Base-by-base conservation (phyloP, 1,139 yeast genomes). In the Suhomyces anneliseae region DNA sequence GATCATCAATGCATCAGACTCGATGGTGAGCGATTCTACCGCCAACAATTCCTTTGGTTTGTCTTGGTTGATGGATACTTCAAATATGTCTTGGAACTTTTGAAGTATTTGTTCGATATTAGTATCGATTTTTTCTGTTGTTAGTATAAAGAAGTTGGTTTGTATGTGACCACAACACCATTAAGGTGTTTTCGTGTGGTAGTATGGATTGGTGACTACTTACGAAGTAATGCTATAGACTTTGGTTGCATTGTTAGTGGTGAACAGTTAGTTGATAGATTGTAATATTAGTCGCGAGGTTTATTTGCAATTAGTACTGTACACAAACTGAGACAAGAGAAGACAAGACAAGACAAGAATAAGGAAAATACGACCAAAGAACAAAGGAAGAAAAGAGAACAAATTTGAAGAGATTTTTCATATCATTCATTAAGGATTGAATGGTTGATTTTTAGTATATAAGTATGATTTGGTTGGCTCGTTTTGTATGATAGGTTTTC, bases 11-110 rank as follows among this genome's bases (percentile, higher is more conserved):
- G 84, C 75, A 55, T 79, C 78, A 12, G 81, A 70, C 55, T 81
- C 84, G 12, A 81, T 77, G 8, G 82, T 81, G 19, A 81, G 61
- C 31, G 82, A 73, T 51, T 81, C 85, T 11, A 79, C 78, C 0
- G 83, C 78, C 32, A 79, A 66, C 2, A 78, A 65, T 50, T 79
- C 84, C 40, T 74, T 70, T 8, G 82, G 72, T 53, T 79, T 79
- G 45, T 73, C 78, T 45, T 68, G 68, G 15, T 72, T 69, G 37
- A 71, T 63, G 27, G 74, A 67, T 8, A 70, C 72, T 51, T 74
- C 78, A 49, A 75, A 74, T 34, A 74, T 69, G 46, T 74, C 77
- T 53, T 72, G 75, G 47, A 74, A 74, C 55, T 72, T 73, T 49
- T 64, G 70, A 32, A 75, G 68, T 8, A 74, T 61, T 54, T 73